Evolutionary conservation across 768 basidiomycete species (phyloP).

Genomic region (Serendipita indica): DNA sequence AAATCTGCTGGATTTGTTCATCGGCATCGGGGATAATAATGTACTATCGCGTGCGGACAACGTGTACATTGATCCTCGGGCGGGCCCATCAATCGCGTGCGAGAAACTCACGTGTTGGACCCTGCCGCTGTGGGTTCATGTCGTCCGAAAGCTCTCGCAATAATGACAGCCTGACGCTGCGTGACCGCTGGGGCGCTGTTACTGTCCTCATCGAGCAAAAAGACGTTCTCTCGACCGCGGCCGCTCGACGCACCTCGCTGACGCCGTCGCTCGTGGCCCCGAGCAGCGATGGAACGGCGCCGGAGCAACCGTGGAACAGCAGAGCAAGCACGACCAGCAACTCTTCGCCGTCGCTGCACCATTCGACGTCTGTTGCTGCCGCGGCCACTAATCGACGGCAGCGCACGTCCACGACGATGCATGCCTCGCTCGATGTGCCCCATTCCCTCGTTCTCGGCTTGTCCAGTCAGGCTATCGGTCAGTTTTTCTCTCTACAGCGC

Average conservation of each 20-base stretch:
- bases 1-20: too few species aligned
- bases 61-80: too few species aligned
- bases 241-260: background rate
- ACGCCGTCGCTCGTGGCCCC: background rate
- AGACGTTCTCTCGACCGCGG: background rate
- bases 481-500: background rate
- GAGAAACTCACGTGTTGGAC: too few species aligned
- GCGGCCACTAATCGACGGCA: background rate
- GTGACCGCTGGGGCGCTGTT: background rate
- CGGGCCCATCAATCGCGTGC: too few species aligned
- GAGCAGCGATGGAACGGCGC: background rate
- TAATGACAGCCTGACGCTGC: too few species aligned
- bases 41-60: too few species aligned
- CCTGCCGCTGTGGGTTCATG: too few species aligned
- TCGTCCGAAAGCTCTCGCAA: too few species aligned
- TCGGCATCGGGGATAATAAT: too few species aligned
- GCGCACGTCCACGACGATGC: background rate
- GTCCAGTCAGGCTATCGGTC: background rate
- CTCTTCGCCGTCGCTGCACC: background rate
- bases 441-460: background rate
- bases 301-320: background rate
- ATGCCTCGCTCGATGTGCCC: constrained; percentile 1
- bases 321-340: background rate
- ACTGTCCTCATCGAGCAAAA: constrained; percentile 2
- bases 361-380: background rate